A percentile compares a stretch with the other conserved stretches of the same genome.
Evolutionary conservation across 2,329 filamentous ascomycete genomes (phyloP).

Genomic region (Cladosporium sp.): DNA sequence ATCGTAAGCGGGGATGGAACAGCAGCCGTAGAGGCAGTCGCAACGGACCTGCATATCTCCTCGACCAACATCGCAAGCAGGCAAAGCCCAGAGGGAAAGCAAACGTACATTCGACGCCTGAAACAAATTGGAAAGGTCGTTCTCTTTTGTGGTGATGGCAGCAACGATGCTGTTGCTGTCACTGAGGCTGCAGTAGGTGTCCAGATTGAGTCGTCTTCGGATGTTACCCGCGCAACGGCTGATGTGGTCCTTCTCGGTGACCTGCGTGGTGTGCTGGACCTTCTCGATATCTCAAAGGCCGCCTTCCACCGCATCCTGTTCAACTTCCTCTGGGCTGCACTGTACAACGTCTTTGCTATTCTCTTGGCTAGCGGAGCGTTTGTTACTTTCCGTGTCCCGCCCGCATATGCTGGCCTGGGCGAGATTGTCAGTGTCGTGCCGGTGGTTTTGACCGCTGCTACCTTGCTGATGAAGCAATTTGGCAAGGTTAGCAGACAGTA

Average conservation of each 20-base stretch:
- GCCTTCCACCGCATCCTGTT: constrained; percentile 43
- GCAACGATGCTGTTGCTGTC: constrained; percentile 69
- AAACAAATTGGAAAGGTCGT: constrained; percentile 33
- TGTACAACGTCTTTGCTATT: constrained; percentile 65
- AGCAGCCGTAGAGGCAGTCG: constrained; percentile 24
- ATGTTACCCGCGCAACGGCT: constrained; percentile 60
- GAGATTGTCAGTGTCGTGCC: constrained; percentile 69
- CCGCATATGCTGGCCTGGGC: constrained; percentile 60
- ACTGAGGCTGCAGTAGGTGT: constrained; percentile 65
- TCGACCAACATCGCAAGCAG: constrained; percentile 35
- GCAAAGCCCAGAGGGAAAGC: constrained; percentile 42
- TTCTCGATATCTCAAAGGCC: constrained; percentile 49
- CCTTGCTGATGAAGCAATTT: not conserved
- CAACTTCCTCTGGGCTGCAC: constrained; percentile 64
- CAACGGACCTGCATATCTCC: constrained; percentile 27
- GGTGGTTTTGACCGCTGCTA: constrained; percentile 54
- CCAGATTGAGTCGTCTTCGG: constrained; percentile 57
- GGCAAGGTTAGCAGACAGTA: too few species aligned
- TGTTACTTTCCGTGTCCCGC: constrained; percentile 49
- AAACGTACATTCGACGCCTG: constrained; percentile 40
- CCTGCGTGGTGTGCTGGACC: constrained; percentile 51
- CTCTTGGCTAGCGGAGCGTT: constrained; percentile 61
- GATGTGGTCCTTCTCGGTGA: constrained; percentile 60
- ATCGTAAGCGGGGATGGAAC: constrained; percentile 53
- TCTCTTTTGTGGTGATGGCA: constrained; percentile 63